Base-by-base conservation (phyloP, 2,329 filamentous ascomycete species). In the Monosporascus sp. region DNA sequence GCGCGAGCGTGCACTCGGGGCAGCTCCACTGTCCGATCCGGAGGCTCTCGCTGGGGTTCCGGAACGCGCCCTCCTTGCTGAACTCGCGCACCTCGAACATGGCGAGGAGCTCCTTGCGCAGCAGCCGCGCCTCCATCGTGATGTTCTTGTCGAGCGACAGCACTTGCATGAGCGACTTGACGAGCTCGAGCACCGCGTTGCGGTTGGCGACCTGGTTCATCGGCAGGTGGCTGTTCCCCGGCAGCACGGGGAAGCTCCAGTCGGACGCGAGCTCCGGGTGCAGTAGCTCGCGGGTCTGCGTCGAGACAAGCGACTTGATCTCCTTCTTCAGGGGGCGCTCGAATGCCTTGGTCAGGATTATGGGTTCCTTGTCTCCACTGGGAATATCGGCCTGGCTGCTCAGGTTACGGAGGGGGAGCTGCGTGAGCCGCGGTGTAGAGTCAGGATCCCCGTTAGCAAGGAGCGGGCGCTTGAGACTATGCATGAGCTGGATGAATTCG, bases 71-170 rank as follows among this genome's bases (percentile, higher is more conserved):
- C 52, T 93, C 90, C 51, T 86, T 81, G 69, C 87, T 89, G 75
- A 99, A 99, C 71, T 99, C 94, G 62, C 91, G 88, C 51, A 99
- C 86, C 53, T 99, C 94, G 70, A 99, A 97, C 50, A 97, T 80
- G 9, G 86, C 82, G 0, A 99, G 82, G 0, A 99, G 78, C 56
- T 97, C 93, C 63, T 95, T 95, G 51, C 95, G 86, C 1, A 99
- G 79, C 2, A 96, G 77, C 6, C 94, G 86, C 3, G 91, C 91
- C 71, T 97, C 93, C 48, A 96, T 83, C 0, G 86, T 87, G 63
- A 96, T 94, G 62, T 90, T 90, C 70, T 93, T 94, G 73, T 96
- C 94, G 1, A 99, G 82, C 36, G 85, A 89, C 5, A 99, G 78
- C 9, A 99, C 88, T 68, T 97, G 93, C 85, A 95, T 95, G 44